Evolutionary conservation across 2,329 filamentous ascomycete genomes (phyloP).

Genomic region (Colletotrichum tropicicola): DNA sequence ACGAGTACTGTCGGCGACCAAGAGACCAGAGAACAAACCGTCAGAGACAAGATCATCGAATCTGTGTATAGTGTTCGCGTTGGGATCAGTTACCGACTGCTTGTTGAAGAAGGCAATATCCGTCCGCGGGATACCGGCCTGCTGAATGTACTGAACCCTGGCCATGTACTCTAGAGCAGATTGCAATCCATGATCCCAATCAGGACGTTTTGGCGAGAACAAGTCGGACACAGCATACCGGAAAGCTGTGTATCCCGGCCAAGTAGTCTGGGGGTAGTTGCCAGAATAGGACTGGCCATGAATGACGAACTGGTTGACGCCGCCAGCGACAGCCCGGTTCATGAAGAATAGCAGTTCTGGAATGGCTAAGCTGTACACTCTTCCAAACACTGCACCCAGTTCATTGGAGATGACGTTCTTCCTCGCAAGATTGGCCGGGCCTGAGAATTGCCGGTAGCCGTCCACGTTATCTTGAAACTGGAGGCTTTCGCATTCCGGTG

Average conservation of each 20-base stretch:
- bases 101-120: conserved; percentile 19
- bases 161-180: conserved; percentile 40
- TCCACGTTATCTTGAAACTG: conserved; percentile 47
- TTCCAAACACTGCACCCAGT: conserved; percentile 37
- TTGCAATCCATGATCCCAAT: conserved; percentile 40
- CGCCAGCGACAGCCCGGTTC: conserved; percentile 48
- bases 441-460: conserved; percentile 48
- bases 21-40: conserved; percentile 5
- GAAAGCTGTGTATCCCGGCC: conserved; percentile 57
- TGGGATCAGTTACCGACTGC: neutral
- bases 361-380: conserved; percentile 24
- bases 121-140: conserved; percentile 43
- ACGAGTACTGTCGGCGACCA: neutral
- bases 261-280: conserved; percentile 55
- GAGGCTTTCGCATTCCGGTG: conserved; percentile 51
- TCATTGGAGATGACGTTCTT: conserved; percentile 50
- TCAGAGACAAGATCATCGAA: conserved; percentile 38
- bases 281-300: conserved; percentile 53
- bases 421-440: conserved; percentile 47
- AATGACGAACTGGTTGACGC: conserved; percentile 52
- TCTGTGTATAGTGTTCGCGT: conserved; percentile 28
- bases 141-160: conserved; percentile 47
- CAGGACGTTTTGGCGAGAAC: conserved; percentile 48
- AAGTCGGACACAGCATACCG: conserved; percentile 50
- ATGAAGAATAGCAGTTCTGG: conserved; percentile 42